These are phyloP conservation scores for Stachybotrys chlorohalonatus DNA, from an alignment of 2,329 filamentous ascomycete species.

Conservation along the genomic window DNA sequence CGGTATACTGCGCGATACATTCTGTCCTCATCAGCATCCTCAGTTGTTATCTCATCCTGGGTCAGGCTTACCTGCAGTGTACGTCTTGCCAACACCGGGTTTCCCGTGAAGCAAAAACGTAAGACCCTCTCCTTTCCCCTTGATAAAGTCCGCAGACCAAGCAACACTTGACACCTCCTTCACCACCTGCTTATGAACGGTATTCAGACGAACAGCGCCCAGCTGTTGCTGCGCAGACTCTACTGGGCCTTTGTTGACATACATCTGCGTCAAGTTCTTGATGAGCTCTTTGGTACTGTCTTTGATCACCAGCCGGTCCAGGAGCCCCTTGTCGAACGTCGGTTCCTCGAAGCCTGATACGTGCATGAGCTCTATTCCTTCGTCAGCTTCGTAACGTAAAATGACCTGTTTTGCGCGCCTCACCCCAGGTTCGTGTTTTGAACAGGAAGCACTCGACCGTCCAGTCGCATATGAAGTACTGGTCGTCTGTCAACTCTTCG, in stretches of 20 bases:
- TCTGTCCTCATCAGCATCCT: neutral
- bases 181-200: neutral
- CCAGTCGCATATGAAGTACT: conserved; percentile 7
- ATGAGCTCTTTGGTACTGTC: neutral
- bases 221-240: neutral
- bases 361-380: neutral
- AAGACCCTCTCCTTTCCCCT: neutral
- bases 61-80: neutral
- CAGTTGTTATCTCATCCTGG: neutral
- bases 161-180: neutral
- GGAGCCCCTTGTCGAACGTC: neutral
- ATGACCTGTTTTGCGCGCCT: too few relatives aligned
- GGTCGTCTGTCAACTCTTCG: conserved; percentile 4
- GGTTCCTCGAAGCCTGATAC: neutral
- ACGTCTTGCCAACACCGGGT: neutral
- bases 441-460: conserved; percentile 8
- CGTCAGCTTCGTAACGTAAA: neutral
- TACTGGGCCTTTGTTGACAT: neutral
- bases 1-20: neutral
- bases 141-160: neutral
- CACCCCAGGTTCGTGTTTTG: conserved; percentile 8
- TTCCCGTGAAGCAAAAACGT: neutral
- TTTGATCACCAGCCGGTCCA: neutral
- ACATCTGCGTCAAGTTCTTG: neutral
- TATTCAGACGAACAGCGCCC: neutral